These are phyloP conservation scores for Quercus phellos DNA, from an alignment of 331 rosid genomes.

Conservation along the genomic window DNA sequence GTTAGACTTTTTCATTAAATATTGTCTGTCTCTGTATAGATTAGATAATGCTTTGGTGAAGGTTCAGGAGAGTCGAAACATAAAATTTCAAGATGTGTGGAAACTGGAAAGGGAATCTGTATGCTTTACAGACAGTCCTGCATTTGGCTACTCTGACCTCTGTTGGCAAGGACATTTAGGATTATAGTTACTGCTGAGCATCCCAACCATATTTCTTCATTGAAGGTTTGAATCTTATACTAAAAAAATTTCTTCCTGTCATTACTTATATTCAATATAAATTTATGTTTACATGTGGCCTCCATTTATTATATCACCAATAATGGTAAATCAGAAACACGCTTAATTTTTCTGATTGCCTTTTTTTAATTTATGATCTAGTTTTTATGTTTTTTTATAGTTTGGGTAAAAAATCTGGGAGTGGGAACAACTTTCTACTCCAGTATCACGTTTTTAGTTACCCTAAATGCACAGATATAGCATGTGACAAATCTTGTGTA, in stretches of 20 bases:
- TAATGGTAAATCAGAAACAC: neutral
- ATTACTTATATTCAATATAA: neutral
- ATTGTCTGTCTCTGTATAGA: neutral
- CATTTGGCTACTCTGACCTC: neutral
- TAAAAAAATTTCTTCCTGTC: neutral
- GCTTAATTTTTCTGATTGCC: neutral
- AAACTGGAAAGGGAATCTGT: neutral
- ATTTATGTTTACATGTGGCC: neutral
- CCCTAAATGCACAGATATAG: neutral
- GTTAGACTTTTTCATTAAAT: neutral
- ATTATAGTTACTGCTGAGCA: conserved; percentile 8
- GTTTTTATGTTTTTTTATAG: neutral
- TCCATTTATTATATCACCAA: neutral
- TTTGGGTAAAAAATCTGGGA: neutral
- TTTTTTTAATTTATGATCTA: neutral
- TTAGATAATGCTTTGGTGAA: neutral
- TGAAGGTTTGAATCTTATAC: conserved; percentile 45
- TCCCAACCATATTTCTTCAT: conserved; percentile 48
- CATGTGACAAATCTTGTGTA: neutral
- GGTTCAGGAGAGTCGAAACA: neutral
- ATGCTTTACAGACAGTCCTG: neutral
- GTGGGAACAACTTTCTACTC: neutral
- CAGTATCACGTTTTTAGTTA: neutral
- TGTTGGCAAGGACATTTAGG: neutral
- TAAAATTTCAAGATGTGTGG: neutral